Percentiles rank a stretch among this genome's conserved stretches.
Conservation (phyloP, 2,329 filamentous ascomycete genomes). For the Herpotrichia juniperi region DNA sequence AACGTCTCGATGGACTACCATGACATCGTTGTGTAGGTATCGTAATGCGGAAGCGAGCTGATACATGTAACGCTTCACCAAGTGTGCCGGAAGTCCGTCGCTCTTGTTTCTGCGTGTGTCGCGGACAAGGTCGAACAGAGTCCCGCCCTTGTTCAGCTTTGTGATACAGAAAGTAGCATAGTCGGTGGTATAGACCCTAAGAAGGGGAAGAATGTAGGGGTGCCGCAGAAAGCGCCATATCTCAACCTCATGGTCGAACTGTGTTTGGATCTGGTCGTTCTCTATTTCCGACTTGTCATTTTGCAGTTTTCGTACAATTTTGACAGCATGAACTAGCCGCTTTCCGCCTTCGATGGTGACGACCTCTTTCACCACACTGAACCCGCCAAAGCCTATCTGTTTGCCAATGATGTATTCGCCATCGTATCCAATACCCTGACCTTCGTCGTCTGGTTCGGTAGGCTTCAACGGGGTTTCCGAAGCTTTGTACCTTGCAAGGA, state of each 20-base stretch:
- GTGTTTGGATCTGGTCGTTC: constrained; percentile 69
- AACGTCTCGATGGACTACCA: constrained; percentile 70
- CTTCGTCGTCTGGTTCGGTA: constrained; percentile 68
- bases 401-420: constrained; percentile 71
- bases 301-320: constrained; percentile 69
- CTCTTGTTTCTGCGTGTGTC: constrained; percentile 53
- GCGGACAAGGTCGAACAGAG: constrained; percentile 67
- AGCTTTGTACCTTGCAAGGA: constrained; percentile 60
- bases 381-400: constrained; percentile 69
- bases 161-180: constrained; percentile 75
- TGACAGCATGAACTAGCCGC: constrained; percentile 66
- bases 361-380: constrained; percentile 71
- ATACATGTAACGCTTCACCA: constrained; percentile 66
- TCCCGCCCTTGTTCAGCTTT: constrained; percentile 67
- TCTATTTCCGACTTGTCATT: constrained; percentile 62
- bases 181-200: constrained; percentile 69
- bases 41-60: constrained; percentile 69
- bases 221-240: constrained; percentile 71
- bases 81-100: constrained; percentile 54
- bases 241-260: constrained; percentile 72
- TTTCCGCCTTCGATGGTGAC: constrained; percentile 63
- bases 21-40: constrained; percentile 71
- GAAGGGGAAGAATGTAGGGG: constrained; percentile 65
- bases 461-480: constrained; percentile 44
- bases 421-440: constrained; percentile 66